A percentile compares a stretch with the other conserved stretches of the same genome.
Conservation (phyloP, 495 filamentous ascomycete genomes). For the Aspergillus panamensis region DNA sequence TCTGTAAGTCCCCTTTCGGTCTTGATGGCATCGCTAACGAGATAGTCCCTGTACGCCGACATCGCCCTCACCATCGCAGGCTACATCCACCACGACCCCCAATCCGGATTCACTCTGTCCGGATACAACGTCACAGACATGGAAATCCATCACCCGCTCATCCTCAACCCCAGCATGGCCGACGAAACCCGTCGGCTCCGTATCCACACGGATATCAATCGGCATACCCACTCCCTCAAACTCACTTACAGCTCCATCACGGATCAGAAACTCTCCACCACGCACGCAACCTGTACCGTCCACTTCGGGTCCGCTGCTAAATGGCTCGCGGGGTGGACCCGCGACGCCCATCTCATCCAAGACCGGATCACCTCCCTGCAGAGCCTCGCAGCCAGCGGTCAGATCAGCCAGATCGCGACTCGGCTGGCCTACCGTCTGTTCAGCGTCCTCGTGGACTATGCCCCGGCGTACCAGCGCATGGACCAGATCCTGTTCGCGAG, state of each 20-base stretch:
- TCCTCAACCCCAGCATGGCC: background rate
- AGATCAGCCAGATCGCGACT: background rate
- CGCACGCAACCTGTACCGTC: background rate
- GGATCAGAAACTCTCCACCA: background rate
- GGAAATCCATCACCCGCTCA: background rate
- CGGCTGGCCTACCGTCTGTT: background rate
- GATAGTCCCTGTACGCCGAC: conserved; percentile 7
- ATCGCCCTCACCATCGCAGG: background rate
- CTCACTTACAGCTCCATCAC: background rate
- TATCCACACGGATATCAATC: background rate
- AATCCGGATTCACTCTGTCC: background rate
- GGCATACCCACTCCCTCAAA: background rate
- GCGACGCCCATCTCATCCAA: background rate
- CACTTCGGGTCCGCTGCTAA: background rate
- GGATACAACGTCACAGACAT: background rate
- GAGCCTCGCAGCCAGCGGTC: background rate
- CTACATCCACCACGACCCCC: background rate
- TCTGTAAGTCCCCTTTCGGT: conserved; percentile 22
- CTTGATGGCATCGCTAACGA: background rate
- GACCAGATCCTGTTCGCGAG: conserved; percentile 36
- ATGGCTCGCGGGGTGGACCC: background rate
- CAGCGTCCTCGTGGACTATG: conserved; percentile 33
- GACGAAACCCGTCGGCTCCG: background rate
- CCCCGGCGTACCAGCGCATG: conserved; percentile 57
- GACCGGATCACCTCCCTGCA: background rate